Conservation (phyloP, 2,329 filamentous ascomycete genomes). For the Penicillium hesseltinei region DNA sequence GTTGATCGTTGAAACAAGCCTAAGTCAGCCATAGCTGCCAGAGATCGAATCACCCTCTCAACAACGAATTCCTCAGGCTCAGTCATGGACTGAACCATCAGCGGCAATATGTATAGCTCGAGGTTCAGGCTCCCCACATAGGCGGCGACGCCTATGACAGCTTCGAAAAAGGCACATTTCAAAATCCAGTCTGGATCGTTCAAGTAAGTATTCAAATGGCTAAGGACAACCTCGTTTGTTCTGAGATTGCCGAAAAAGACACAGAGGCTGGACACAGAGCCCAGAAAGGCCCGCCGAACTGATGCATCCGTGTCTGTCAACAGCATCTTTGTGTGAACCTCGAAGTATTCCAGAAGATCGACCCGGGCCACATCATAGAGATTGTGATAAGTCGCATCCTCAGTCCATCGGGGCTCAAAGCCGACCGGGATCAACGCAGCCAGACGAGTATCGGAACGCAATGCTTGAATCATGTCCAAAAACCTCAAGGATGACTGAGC, state of each 20-base stretch:
- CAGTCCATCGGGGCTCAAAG: slow-evolving; percentile 68
- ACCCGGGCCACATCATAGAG: slow-evolving; percentile 83
- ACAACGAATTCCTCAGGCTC: slow-evolving; percentile 94
- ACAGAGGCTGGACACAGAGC: slow-evolving; percentile 86
- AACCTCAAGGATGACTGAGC: slow-evolving; percentile 82
- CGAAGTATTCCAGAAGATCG: slow-evolving; percentile 80
- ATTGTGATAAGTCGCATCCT: slow-evolving; percentile 69
- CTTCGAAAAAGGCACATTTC: slow-evolving; percentile 95
- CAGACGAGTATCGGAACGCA: slow-evolving; percentile 79
- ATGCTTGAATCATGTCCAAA: slow-evolving; percentile 83
- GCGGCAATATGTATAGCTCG: slow-evolving; percentile 90
- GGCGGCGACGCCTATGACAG: slow-evolving; percentile 85
- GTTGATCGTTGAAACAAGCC: slow-evolving; percentile 82
- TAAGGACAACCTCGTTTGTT: slow-evolving; percentile 92
- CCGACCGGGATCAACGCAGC: slow-evolving; percentile 72
- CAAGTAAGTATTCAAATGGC: slow-evolving; percentile 93
- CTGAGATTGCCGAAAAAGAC: slow-evolving; percentile 92
- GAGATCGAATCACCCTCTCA: slow-evolving; percentile 80
- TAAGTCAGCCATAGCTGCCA: slow-evolving; percentile 83
- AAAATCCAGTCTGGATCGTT: slow-evolving; percentile 96
- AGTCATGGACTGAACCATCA: slow-evolving; percentile 92
- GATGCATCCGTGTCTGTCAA: slow-evolving; percentile 82
- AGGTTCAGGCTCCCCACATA: slow-evolving; percentile 86
- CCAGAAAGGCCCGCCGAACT: slow-evolving; percentile 85
- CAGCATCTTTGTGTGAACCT: slow-evolving; percentile 82